A percentile compares a stretch with the other conserved stretches of the same genome.
These are phyloP conservation scores for Diutina neorugosa DNA, from an alignment of 1,139 yeast genomes.

Conservation along the genomic window DNA sequence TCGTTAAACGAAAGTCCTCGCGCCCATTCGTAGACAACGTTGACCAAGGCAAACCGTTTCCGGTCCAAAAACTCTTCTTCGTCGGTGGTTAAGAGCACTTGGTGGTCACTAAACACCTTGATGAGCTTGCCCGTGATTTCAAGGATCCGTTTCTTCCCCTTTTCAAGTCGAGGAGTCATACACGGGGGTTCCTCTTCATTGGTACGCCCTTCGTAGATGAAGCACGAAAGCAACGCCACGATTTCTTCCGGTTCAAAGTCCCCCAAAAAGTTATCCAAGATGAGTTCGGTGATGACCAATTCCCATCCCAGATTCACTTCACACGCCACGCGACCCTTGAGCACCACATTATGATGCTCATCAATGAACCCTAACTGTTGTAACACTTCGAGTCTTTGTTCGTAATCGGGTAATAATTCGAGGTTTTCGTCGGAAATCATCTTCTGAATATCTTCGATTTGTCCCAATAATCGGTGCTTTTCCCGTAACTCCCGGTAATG, in stretches of 20 bases:
- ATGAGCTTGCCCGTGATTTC: conserved; percentile 59
- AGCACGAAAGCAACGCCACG: conserved; percentile 82
- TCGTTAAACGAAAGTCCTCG: conserved; percentile 85
- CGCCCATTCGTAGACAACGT: conserved; percentile 97
- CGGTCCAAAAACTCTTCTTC: conserved; percentile 77
- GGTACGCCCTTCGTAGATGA: conserved; percentile 83
- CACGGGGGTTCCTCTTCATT: conserved; percentile 39
- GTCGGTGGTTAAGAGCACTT: conserved; percentile 48
- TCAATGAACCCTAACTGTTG: conserved; percentile 71
- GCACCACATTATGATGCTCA: conserved; percentile 56
- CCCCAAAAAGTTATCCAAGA: conserved; percentile 82
- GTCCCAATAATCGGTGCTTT: conserved; percentile 31
- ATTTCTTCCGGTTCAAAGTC: conserved; percentile 94
- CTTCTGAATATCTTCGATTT: conserved; percentile 45
- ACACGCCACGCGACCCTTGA: conserved; percentile 13
- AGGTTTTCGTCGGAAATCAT: conserved; percentile 77
- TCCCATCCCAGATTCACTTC: conserved; percentile 2
- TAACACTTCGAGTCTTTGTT: conserved; percentile 72
- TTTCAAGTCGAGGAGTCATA: conserved; percentile 74
- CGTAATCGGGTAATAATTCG: conserved; percentile 86
- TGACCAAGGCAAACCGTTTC: conserved; percentile 80
- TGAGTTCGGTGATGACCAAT: conserved; percentile 10
- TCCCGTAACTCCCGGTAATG: conserved; percentile 38
- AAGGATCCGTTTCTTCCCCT: conserved; percentile 59
- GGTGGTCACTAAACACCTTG: conserved; percentile 51